These are phyloP conservation scores for Ceratocystis cubensis DNA, from an alignment of 2,329 filamentous ascomycete genomes.

Conservation along the genomic window DNA sequence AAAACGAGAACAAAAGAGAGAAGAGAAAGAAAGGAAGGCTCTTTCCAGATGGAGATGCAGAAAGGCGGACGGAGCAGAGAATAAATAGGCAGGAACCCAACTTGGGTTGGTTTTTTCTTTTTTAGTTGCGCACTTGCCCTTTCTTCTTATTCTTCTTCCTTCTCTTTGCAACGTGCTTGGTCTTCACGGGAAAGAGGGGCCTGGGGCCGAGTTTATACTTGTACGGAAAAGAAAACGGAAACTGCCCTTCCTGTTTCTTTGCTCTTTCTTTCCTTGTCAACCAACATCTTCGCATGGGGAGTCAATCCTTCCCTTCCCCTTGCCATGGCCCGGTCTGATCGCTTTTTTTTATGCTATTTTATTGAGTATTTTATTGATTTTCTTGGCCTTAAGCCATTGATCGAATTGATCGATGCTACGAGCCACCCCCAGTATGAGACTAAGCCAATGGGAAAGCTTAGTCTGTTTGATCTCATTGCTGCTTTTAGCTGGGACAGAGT, in stretches of 20 bases:
- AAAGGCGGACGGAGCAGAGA: neutral
- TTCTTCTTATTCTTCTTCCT: neutral
- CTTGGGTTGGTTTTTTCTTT: neutral
- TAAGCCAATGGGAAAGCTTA: neutral
- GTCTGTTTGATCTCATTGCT: neutral
- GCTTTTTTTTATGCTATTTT: neutral
- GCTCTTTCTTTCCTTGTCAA: conserved; percentile 10
- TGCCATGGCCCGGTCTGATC: neutral
- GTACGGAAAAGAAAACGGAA: neutral
- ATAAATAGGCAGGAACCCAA: conserved; percentile 3
- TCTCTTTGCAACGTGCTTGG: neutral
- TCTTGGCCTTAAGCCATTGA: neutral
- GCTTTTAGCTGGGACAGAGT: neutral
- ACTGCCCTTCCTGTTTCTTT: neutral
- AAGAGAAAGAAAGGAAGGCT: neutral
- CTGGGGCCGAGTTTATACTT: conserved; percentile 12
- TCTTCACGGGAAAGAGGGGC: conserved; percentile 1
- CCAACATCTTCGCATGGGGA: conserved; percentile 5
- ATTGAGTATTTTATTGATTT: neutral
- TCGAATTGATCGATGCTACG: neutral
- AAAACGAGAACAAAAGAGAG: neutral
- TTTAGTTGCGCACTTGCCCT: conserved; percentile 1
- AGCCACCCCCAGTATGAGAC: neutral
- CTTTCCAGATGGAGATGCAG: neutral
- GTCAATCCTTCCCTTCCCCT: conserved; percentile 4